Base-by-base conservation (phyloP, 2,329 filamentous ascomycete species). In the Colletotrichum tanaceti region DNA sequence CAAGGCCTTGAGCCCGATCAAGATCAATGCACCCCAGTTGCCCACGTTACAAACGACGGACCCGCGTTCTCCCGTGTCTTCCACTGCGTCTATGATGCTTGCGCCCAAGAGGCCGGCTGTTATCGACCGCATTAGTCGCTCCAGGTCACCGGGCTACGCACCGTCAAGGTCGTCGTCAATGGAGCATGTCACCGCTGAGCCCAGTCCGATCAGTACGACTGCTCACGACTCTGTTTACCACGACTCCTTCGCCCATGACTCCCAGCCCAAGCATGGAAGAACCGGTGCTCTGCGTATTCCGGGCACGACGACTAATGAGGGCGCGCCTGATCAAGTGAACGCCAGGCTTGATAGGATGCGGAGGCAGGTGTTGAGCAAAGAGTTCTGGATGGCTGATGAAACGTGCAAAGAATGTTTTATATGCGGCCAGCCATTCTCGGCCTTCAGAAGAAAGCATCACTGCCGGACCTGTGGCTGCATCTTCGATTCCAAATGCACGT, bases 311-410 rank as follows among this genome's bases (percentile, higher is more conserved):
- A 80, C 81, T 11, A 85, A 85, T 63, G 87, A 89, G 73, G 86
- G 86, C 2, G 85, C 84, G 5, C 85, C 86, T 2, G 88, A 88
- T 68, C 82, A 84, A 57, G 87, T 90, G 66, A 90, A 83, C 73
- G 85, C 87, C 10, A 85, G 87, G 63, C 80, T 91, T 7, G 88
- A 89, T 58, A 90, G 92, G 73, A 91, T 97, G 84, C 89, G 91
- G 71, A 92, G 93, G 74, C 94, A 95, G 75, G 90, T 99, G 9
- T 82, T 98, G 53, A 97, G 93, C 77, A 96, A 94, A 75, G 94
- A 98, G 73, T 98, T 97, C 74, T 98, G 95, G 96, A 99, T 99
- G 96, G 93, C 94, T 68, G 96, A 99, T 77, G 96, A 98, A 76
- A 98, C 97, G 71, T 97, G 95, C 68, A 98, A 97, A 77, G 95